Percentiles rank a stretch among this genome's conserved stretches.
These are phyloP conservation scores for Tricholoma terreum DNA, from an alignment of 768 basidiomycete genomes.

Conservation along the genomic window DNA sequence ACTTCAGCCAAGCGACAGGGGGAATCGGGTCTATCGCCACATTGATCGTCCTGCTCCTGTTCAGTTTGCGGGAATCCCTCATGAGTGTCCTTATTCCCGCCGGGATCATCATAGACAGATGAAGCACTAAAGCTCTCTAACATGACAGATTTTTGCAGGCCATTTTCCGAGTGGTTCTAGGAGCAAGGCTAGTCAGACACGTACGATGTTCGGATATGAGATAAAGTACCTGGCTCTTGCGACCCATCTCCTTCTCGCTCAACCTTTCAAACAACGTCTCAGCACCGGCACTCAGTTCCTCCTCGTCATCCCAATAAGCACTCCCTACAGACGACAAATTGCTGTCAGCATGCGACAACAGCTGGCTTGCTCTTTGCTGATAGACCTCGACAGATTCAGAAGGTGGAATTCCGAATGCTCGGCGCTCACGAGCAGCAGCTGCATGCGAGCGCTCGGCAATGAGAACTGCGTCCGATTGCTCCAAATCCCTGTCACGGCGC, in stretches of 20 bases:
- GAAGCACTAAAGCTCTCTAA: slow-evolving; percentile 14
- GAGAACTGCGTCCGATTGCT: slow-evolving; percentile 16
- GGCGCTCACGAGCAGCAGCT: slow-evolving; percentile 43
- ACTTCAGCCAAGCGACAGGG: neutral
- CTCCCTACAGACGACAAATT: slow-evolving; percentile 43
- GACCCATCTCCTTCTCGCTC: slow-evolving; percentile 22
- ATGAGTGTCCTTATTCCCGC: neutral
- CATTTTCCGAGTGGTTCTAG: neutral
- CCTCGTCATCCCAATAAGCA: slow-evolving; percentile 38
- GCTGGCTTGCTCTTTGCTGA: slow-evolving; percentile 11
- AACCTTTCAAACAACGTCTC: slow-evolving; percentile 45
- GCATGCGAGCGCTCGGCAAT: slow-evolving; percentile 23
- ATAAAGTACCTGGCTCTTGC: slow-evolving; percentile 11
- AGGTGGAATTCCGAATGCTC: slow-evolving; percentile 50
- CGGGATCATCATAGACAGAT: slow-evolving; percentile 16
- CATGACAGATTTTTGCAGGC: slow-evolving; percentile 2
- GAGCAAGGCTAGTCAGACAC: neutral
- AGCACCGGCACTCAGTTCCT: slow-evolving; percentile 44
- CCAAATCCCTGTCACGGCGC: neutral
- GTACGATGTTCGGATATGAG: no score
- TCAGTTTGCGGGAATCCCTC: neutral
- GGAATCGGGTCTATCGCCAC: slow-evolving; percentile 2
- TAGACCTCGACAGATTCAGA: slow-evolving; percentile 38
- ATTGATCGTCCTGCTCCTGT: slow-evolving; percentile 14
- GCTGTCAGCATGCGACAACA: slow-evolving; percentile 42